phyloP scores from a whole-genome alignment of 768 basidiomycete genomes.

The Boletellus ananas region DNA sequence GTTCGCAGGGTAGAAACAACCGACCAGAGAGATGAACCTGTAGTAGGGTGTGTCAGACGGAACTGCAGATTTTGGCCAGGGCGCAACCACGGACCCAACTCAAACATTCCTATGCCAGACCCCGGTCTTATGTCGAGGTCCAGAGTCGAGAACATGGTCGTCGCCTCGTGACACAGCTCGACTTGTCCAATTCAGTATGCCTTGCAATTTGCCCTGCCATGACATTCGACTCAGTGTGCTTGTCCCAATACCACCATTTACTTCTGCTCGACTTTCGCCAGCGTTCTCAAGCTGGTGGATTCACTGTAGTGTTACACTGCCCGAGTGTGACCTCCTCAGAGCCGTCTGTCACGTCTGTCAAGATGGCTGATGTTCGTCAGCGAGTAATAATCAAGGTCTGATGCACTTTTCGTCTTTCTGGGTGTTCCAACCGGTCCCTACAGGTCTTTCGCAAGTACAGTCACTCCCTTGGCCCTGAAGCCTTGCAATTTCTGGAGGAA shows the following conservation, averaged over 20 bases:
- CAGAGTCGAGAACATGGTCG: conserved; percentile 59
- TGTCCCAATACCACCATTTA: neutral
- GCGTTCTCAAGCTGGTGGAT: neutral
- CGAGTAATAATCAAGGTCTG: conserved; percentile 43
- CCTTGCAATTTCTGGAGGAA: conserved; percentile 64
- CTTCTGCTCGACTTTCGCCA: neutral
- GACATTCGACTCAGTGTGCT: no score
- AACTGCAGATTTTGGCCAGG: neutral
- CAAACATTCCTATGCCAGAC: conserved; percentile 71
- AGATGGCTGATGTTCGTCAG: conserved; percentile 39
- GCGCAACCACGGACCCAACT: conserved; percentile 49
- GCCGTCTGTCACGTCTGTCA: neutral
- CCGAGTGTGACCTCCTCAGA: no score
- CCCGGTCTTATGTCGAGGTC: conserved; percentile 78
- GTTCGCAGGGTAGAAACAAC: conserved; percentile 65
- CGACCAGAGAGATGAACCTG: conserved; percentile 77
- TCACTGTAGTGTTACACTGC: no score
- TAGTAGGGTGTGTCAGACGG: neutral
- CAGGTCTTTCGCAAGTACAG: conserved; percentile 88
- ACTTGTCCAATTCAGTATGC: conserved; percentile 14
- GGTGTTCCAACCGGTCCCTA: neutral
- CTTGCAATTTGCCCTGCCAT: neutral
- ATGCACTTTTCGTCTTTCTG: neutral
- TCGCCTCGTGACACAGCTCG: neutral
- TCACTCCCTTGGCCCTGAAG: conserved; percentile 80